Base-by-base conservation (phyloP, 768 basidiomycete species). In the Agaricus blazei region DNA sequence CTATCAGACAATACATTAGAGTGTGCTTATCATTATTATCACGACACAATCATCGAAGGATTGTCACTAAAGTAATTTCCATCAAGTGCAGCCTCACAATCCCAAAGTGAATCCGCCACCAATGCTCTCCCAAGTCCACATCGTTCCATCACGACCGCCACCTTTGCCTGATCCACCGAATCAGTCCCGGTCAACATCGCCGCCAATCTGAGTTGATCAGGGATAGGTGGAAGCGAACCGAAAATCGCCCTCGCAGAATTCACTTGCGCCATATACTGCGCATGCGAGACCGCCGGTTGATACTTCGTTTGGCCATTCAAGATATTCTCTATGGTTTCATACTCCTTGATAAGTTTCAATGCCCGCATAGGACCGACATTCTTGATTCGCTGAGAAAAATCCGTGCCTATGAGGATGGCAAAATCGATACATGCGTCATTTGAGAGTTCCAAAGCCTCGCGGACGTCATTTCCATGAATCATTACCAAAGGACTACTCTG, bases 371-470 rank as follows among this genome's bases (percentile, higher is more conserved):
- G 93, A 0, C 94, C 94, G 1, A 96, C 74, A 57, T 87, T 84
- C 54, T 81, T 87, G 56, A 97, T 89, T 4, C 94, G 83, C 45
- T 86, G 82, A 0, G 90, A 87, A 62, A 96, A 95, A 68, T 97
- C 94, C 2, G 93, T 96, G 9, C 94, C 94, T 9, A 94, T 78
- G 5, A 97, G 76, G 49, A 96, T 80, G 0, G 83, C 85, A 68
- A 96, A 93, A 70, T 97, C 94, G 62, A 96, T 67, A 68, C 81
- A 94, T 48, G 80, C 66, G 0, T 73, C 63, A 7, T 76, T 77
- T 60, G 79, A 71, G 27, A 97, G 80, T 9, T 73, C 65, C 36
- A 93, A 79, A 6, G 71, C 72, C 0, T 68, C 57, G 8, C 85
- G 87, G 19, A 93, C 73, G 3, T 84, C 77, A 1, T 76, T 60